Conservation (phyloP, 1,284 basidiomycete species). For the Pholiota adiposa region DNA sequence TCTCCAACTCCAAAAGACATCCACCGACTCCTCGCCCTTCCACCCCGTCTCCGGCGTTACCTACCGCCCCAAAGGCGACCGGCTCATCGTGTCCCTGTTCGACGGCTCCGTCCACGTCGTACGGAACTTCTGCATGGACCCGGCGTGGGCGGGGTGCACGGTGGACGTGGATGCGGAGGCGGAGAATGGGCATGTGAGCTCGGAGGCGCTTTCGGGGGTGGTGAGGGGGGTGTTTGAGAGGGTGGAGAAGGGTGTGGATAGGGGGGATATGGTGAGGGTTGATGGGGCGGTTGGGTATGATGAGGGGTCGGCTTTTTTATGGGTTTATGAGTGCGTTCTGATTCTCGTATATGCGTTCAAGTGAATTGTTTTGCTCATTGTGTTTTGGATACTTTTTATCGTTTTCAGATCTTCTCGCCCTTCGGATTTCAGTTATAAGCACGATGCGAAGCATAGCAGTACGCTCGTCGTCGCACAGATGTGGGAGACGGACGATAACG, state of each 20-base stretch:
- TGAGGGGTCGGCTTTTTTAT: slow-evolving; percentile 49
- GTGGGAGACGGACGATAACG: slow-evolving; percentile 46
- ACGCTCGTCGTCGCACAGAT: slow-evolving; percentile 61
- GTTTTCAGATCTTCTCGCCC: slow-evolving; percentile 55
- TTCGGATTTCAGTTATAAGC: slow-evolving; percentile 77
- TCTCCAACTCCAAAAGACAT: slow-evolving; percentile 52
- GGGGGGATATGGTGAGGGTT: slow-evolving; percentile 58
- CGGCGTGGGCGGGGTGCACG: slow-evolving; percentile 40
- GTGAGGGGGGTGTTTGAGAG: slow-evolving; percentile 54
- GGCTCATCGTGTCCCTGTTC: slow-evolving; percentile 58
- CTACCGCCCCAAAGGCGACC: slow-evolving; percentile 53
- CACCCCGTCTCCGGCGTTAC: slow-evolving; percentile 59
- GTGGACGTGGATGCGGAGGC: slow-evolving; percentile 16
- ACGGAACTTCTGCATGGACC: slow-evolving; percentile 50
- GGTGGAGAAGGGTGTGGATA: slow-evolving; percentile 48
- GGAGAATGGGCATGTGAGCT: slow-evolving; percentile 37
- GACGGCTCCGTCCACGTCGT: slow-evolving; percentile 74
- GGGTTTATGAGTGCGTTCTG: slow-evolving; percentile 70
- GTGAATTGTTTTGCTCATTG: not conserved
- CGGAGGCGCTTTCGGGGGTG: slow-evolving; percentile 49
- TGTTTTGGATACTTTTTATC: not conserved
- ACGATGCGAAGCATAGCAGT: slow-evolving; percentile 70
- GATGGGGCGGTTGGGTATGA: slow-evolving; percentile 63
- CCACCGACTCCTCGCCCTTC: slow-evolving; percentile 60
- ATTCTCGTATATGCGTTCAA: not conserved